A percentile compares a stretch with the other conserved stretches of the same genome.
Conservation (phyloP, 768 basidiomycete genomes). For the Leucogyrophana mollusca region DNA sequence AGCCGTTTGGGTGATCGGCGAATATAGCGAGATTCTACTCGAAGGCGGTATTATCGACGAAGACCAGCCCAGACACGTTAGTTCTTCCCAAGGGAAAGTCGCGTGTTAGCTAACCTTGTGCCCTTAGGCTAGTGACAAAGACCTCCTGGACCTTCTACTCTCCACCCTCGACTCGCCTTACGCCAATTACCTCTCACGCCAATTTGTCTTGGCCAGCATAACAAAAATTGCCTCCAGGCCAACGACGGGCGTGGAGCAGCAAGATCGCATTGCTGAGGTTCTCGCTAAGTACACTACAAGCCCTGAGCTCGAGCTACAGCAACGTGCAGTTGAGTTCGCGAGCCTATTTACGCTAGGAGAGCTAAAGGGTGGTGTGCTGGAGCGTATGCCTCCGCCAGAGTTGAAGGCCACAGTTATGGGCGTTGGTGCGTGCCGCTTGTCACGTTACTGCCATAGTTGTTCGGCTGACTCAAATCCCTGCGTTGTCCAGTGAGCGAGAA, state of each 20-base stretch:
- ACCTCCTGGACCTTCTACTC: slow-evolving; percentile 82
- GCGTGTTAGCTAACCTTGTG: slow-evolving; percentile 3
- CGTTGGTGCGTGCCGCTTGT: slow-evolving; percentile 53
- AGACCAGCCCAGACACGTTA: slow-evolving; percentile 68
- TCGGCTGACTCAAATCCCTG: slow-evolving; percentile 10
- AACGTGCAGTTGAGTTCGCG: slow-evolving; percentile 93
- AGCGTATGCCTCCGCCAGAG: slow-evolving; percentile 99
- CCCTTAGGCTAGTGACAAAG: slow-evolving; percentile 69
- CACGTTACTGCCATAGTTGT: neutral
- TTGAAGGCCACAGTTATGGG: slow-evolving; percentile 97
- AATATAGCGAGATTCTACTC: slow-evolving; percentile 89
- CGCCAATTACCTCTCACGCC: slow-evolving; percentile 84
- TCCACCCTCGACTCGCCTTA: slow-evolving; percentile 93
- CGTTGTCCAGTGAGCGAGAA: slow-evolving; percentile 82
- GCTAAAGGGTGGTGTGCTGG: slow-evolving; percentile 81
- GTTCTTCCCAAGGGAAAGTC: slow-evolving; percentile 12
- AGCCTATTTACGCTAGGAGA: slow-evolving; percentile 77
- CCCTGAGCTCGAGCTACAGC: slow-evolving; percentile 92
- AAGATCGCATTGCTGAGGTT: slow-evolving; percentile 76
- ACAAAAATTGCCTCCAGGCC: slow-evolving; percentile 88
- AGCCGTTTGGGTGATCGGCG: slow-evolving; percentile 94
- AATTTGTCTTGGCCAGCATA: slow-evolving; percentile 86
- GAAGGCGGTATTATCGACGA: slow-evolving; percentile 82
- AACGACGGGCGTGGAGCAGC: slow-evolving; percentile 62
- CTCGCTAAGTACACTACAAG: slow-evolving; percentile 83